Conservation (phyloP, 306 rosid genomes). For the Malus asiatica region DNA sequence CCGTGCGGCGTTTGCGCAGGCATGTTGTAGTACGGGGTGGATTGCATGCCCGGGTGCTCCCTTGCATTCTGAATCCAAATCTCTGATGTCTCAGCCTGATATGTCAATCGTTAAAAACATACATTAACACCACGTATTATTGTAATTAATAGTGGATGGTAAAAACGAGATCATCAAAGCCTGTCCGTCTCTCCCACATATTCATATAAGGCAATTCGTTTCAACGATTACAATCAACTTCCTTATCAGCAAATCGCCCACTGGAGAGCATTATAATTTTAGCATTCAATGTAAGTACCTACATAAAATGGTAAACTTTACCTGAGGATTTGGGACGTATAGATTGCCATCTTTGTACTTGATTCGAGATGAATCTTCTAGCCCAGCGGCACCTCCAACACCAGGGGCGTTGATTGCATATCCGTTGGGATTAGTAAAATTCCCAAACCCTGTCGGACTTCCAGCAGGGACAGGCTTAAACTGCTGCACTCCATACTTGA, state of each 20-base stretch:
- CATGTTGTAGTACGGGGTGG: slow-evolving; percentile 77
- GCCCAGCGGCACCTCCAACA: slow-evolving; percentile 68
- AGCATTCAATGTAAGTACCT: neutral
- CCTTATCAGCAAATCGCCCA: neutral
- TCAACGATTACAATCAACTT: neutral
- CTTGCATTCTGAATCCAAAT: slow-evolving; percentile 95
- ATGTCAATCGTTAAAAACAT: slow-evolving; percentile 2
- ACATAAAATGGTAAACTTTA: slow-evolving; percentile 4
- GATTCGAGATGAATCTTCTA: slow-evolving; percentile 87
- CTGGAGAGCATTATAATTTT: neutral
- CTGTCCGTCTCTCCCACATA: neutral
- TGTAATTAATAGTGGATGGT: neutral
- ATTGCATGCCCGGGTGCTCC: slow-evolving; percentile 79
- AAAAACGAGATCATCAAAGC: neutral
- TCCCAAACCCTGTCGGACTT: slow-evolving; percentile 79
- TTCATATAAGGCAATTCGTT: neutral
- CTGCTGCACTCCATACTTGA: slow-evolving; percentile 91
- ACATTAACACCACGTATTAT: neutral
- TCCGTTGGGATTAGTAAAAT: slow-evolving; percentile 67
- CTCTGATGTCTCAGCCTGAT: slow-evolving; percentile 93
- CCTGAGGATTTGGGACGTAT: slow-evolving; percentile 95
- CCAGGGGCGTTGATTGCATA: slow-evolving; percentile 83
- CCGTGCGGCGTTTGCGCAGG: slow-evolving; percentile 84
- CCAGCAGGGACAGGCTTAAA: slow-evolving; percentile 88
- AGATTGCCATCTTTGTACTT: slow-evolving; percentile 88